Evolutionary conservation across 2,329 filamentous ascomycete species (phyloP), one percentile per base, ranked within the genome.

Genomic region (Penicillium concentricum): DNA sequence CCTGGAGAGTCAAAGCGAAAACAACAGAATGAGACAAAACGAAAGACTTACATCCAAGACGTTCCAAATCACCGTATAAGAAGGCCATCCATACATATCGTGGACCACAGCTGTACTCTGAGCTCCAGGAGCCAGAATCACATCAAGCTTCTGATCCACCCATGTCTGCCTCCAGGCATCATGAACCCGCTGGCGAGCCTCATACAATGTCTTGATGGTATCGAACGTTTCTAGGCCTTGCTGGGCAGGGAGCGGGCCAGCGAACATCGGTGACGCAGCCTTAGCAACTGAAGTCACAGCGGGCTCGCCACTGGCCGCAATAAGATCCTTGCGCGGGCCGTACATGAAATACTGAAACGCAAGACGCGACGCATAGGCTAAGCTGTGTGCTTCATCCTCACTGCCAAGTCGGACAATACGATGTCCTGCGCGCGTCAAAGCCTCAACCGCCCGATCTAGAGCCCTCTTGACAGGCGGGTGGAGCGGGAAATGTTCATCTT

Each of bases 51-150:
- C 80, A 67, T 84, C 80, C 5, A 84, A 61, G 9, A 84, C 22
- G 57, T 85, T 86, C 66, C 76, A 76, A 30, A 84, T 58, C 18
- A 78, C 65, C 0, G 82, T 84, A 66, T 79, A 85, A 9, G 65
- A 55, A 9, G 68, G 64, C 63, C 62, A 69, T 4, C 65, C 70
- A 47, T 62, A 72, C 0, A 72, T 76, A 64, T 85, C 82, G 63
- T 84, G 80, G 18, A 70, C 72, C 0, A 81, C 77, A 0, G 83
- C 82, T 0, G 81, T 83, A 13, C 71, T 76, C 61, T 81, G 79
- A 6, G 81, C 78, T 4, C 76, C 74, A 4, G 80, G 76, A 51
- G 74, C 76, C n/a, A 86, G 50, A 0, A 85, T 67, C 0, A 77
- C 78, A 67, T 85, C 83, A 4, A 85, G 67, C 8, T 72, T 64